These are phyloP conservation scores for Komagataella ulmi DNA, from an alignment of 805 yeast genomes.

Conservation along the genomic window DNA sequence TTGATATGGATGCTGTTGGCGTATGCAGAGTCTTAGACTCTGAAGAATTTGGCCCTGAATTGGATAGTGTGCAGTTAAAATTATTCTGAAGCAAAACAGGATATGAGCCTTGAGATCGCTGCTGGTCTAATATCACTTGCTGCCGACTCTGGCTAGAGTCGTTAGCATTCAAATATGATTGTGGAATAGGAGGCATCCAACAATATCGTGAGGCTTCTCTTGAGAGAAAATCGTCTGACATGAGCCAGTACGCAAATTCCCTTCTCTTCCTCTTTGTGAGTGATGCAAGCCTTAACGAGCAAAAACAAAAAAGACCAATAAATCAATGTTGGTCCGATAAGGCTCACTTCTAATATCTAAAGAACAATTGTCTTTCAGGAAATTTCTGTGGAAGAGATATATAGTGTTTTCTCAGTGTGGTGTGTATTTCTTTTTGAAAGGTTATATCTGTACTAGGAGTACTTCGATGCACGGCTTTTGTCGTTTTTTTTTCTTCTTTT, in stretches of 20 bases:
- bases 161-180: neutral
- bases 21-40: neutral
- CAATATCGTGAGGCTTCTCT: neutral
- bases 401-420: neutral
- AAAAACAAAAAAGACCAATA: neutral
- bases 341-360: neutral
- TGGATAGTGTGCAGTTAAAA: neutral
- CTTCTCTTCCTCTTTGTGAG: neutral
- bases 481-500: neutral
- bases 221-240: neutral
- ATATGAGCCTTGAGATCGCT: neutral
- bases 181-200: neutral
- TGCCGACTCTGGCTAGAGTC: neutral
- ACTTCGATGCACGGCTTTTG: neutral
- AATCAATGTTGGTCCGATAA: neutral
- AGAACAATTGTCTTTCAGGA: neutral
- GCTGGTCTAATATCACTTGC: neutral
- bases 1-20: neutral
- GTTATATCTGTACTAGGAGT: neutral
- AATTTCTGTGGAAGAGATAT: neutral
- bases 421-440: neutral
- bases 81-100: neutral
- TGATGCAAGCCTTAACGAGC: neutral
- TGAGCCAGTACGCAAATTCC: neutral
- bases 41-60: neutral